Evolutionary conservation across 345 rosid species (phyloP), one percentile per base, ranked within the genome.

Genomic region (Salix purpurea): DNA sequence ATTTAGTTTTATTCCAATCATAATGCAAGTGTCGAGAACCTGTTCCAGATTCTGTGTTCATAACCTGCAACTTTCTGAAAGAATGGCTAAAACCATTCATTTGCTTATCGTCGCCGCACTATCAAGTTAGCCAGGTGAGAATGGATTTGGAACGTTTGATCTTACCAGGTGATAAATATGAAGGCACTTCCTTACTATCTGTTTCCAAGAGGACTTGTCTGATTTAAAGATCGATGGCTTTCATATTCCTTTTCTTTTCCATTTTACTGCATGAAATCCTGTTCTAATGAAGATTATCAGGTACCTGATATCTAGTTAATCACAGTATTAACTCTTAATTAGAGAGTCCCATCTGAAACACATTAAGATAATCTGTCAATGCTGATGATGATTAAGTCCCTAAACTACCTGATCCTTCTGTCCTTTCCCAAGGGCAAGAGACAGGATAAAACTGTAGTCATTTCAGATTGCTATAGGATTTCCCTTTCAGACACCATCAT

Each of bases 21-120:
- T 72, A 21, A 13, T 19, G 66, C 5, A 34, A 72, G 21, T 46
- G n/a, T n/a, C 4, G 28, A 58, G 62, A n/a, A 58, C 62, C 65
- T 54, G 28, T n/a, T 18, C 65, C 24, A 19, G 77, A 71, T 74
- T 83, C 81, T 36, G 61, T 69, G 72, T 74, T 75, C 86, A 40
- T 40, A 2, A 60, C 40, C 3, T 34, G 19, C 65, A 23, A 62
- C 72, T 77, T 71, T 72, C 48, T 42, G 69, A n/a, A 56, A 28
- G 72, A 36, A 60, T 56, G 62, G 67, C 58, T 64, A 46, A 15
- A 28, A 34, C 86, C 82, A 72, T 72, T 66, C 76, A 0, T 74
- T 64, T 18, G 46, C 34, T 40, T 42, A 73, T 26, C 58, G 21
- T 24, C 76, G 1, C 39, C 69, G 60, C 28, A 42, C 76, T 28